Percentiles rank a stretch among this genome's conserved stretches.
Conservation (phyloP, 2,329 filamentous ascomycete genomes). For the Pleurostoma richardsiae region DNA sequence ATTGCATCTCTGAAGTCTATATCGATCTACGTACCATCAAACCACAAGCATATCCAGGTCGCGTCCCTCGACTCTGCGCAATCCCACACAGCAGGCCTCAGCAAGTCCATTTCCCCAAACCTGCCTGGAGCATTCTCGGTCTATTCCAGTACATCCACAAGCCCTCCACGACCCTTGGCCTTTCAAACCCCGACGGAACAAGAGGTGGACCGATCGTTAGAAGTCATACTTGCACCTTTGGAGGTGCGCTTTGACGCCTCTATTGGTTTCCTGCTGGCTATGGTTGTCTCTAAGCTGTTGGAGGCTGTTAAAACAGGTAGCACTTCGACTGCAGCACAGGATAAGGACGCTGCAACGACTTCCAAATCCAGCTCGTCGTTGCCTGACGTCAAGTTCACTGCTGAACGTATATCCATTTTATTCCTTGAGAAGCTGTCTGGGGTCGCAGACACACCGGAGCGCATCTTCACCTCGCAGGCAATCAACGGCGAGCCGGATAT, state of each 20-base stretch:
- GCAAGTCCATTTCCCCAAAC: conserved; percentile 39
- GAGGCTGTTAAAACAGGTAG: conserved; percentile 30
- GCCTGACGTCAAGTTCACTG: conserved; percentile 36
- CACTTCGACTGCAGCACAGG: background rate
- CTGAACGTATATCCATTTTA: conserved; percentile 46
- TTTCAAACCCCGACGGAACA: conserved; percentile 12
- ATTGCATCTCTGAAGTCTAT: conserved; percentile 43
- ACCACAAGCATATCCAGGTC: conserved; percentile 37
- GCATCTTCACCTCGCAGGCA: conserved; percentile 31
- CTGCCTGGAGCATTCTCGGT: conserved; percentile 60
- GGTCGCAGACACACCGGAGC: conserved; percentile 43
- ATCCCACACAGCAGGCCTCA: conserved; percentile 13
- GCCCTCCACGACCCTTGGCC: conserved; percentile 14
- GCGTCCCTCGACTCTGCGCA: conserved; percentile 6
- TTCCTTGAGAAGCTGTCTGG: conserved; percentile 51
- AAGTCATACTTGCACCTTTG: conserved; percentile 47
- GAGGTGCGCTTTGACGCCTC: conserved; percentile 51
- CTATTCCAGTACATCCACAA: conserved; percentile 22
- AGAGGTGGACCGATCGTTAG: conserved; percentile 30
- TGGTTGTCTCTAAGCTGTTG: conserved; percentile 43
- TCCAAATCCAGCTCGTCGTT: conserved; percentile 12
- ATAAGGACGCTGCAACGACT: conserved; percentile 9
- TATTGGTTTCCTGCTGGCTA: conserved; percentile 48
- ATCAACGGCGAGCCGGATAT: conserved; percentile 39
- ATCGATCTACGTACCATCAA: conserved; percentile 50